Base-by-base conservation (phyloP, 352 stramenopile species). In the Phytophthora megakarya region DNA sequence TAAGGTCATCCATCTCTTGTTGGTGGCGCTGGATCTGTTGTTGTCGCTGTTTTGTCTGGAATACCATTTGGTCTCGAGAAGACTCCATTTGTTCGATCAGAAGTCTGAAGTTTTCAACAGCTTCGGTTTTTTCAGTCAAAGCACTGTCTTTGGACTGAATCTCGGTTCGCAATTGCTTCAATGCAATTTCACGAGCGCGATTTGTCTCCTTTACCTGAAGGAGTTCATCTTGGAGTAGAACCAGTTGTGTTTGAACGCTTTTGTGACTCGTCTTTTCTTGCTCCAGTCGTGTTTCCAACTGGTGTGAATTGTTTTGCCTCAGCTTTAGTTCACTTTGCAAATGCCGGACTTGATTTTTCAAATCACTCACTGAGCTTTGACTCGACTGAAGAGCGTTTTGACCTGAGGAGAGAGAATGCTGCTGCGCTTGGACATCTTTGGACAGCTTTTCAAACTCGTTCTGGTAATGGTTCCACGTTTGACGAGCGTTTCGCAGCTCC, bases 21-120 rank as follows among this genome's bases (percentile, higher is more conserved):
- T 86, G 64, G 9, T 84, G 67, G 1, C 78, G 81, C 54, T 91
- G 81, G 10, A 79, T 65, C 19, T 89, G 77, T 43, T 91, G 77
- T 42, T 89, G 80, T 15, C 84, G 75, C 55, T 91, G 86, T 51
- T 93, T 92, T 16, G 85, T 65, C 59, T 93, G 84, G 55, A 91
- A 90, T 15, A 81, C 71, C 57, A 90, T 76, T 63, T 93, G 81
- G 30, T 95, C 84, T 5, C 86, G 81, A n/a, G 83, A 89, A 0
- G 78, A 82, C 51, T 93, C 84, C 80, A 95, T 92, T 46, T 93
- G 84, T 63, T 90, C 84, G 15, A 93, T 76, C 33, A 95, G 38
- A 18, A 92, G 63, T 42, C 89, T 88, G 2, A 89, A 72, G 25
- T 90, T 93, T 49, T 89, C 80, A 22, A 82, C 67, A 3, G 73